Percentiles rank a stretch among this genome's conserved stretches.
phyloP scores from a whole-genome alignment of 202 grass and related monocot genomes.

The Carex arenaria region DNA sequence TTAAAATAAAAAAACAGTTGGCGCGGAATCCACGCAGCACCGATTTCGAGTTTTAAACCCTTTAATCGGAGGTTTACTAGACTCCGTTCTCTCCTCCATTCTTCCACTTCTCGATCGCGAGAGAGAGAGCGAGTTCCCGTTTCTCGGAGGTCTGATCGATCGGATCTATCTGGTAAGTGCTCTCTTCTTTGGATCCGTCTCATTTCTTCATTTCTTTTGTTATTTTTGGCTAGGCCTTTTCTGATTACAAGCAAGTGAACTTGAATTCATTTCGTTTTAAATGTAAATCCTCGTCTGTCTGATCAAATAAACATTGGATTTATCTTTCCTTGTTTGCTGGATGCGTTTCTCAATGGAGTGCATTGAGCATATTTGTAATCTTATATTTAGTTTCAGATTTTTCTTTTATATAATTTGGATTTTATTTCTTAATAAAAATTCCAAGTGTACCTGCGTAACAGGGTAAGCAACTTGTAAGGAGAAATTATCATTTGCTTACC shows the following conservation, averaged over 20 bases:
- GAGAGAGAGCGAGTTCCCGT: constrained; percentile 4
- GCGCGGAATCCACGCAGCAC: constrained; percentile 35
- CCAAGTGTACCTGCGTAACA: neutral
- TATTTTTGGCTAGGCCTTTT: neutral
- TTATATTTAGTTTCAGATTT: neutral
- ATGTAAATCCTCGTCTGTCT: neutral
- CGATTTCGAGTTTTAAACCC: constrained; percentile 28
- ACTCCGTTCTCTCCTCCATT: constrained; percentile 8
- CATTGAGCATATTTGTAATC: neutral
- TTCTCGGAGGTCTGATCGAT: constrained; percentile 39
- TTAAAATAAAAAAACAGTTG: constrained; percentile 38
- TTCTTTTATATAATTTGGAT: neutral
- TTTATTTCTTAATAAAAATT: neutral
- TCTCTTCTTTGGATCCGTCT: neutral
- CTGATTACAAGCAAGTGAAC: neutral
- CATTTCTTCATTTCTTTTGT: neutral
- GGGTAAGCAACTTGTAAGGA: neutral
- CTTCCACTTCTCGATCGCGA: constrained; percentile 29
- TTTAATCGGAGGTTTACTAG: neutral
- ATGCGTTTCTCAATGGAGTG: neutral
- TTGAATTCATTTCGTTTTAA: neutral
- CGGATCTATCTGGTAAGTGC: constrained; percentile 41
- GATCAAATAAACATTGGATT: neutral
- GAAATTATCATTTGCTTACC: neutral
- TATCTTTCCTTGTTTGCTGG: neutral